Base-by-base conservation (phyloP, 1,284 basidiomycete genomes). In the Ceratobasidium sp. region DNA sequence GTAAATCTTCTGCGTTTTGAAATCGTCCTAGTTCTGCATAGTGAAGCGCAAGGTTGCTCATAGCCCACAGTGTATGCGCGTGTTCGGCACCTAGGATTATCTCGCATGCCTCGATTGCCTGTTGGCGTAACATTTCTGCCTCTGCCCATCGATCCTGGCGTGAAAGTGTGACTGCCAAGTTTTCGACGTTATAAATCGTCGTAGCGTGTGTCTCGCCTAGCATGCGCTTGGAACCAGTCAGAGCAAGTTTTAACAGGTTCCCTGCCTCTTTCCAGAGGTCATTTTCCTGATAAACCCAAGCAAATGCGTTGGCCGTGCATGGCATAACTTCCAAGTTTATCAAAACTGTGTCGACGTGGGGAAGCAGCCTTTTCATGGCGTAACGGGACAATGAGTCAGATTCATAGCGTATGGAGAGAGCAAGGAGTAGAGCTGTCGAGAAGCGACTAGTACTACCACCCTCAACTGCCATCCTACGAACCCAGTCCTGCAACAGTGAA, bases 401-500 rank as follows among this genome's bases (percentile, higher is more conserved):
- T 40, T 40, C 26, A 17, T 40, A 20, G 23, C 59, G 59, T 17
- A 62, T 40, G n/a, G 59, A 38, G 59, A 33, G 33, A 40, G 59
- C 59, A n/a, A 62, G 59, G 4, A 62, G 59, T 3, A 40, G 3
- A 15, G 59, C 57, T 3, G 57, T 59, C 3, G 48, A 50, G 7
- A 17, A 20, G 23, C 23, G 57, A 17, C 26, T 17, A 54, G 13
- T 6, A 28, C 13, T 52, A 2, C 17, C 23, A 48, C 1, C 12
- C 17, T 23, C 42, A 10, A 13, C 28, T 17, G 10, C 48, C 3
- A 54, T 40, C 38, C 17, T 44, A 3, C 67, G 67, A 56, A 42
- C 15, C 67, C 67, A 70, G n/a, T 40, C 4, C 12, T 70, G 67
- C 1, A 70, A 26, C 1, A 70, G 67, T 10, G 67, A 38, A 42